Evolutionary conservation across 1,284 basidiomycete genomes (phyloP), one percentile per base, ranked within the genome.

Genomic region (Boletellus deceptivus): DNA sequence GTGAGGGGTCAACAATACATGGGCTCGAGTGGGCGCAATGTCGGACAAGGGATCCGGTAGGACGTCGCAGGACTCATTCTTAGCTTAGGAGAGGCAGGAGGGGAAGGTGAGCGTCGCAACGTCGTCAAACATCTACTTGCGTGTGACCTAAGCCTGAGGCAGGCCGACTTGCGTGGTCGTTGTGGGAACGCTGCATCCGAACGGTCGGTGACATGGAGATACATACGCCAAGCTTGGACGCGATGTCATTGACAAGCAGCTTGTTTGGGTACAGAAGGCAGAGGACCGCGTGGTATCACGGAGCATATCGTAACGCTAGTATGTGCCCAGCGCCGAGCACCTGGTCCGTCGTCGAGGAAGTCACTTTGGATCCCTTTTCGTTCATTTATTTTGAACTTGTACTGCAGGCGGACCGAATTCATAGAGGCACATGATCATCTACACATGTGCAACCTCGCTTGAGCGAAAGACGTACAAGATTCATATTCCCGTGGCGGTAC

Each of bases 281-380:
- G 10, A 11, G 27, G 27, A 2, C 10, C 7, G 27, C 27, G 10
- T 29, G 27, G 18, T 16, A 33, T 41, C 35, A 53, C 64, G 31
- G 54, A 74, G 75, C 64, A 72, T 69, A 3, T 72, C 72, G 51
- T 80, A 80, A 58, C 79, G 81, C 44, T 59, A 42, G 56, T 77
- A 81, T 2, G 70, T 69, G 38, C 33, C 44, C 8, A 31, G 47
- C 56, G 48, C 72, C 60, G 29, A 13, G 48, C 55, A 48, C 72
- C 59, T 24, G 79, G 60, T 5, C 79, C 79, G 37, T 80, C 78
- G 56, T 81, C 80, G 66, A 70, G 80, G 18, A 81, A 70, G 3
- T 74, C 75, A 17, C 71, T 57, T 0, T 72, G 60, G 56, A 29
- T 8, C 27, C 10, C 4, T 25, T 25, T 25, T 25, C 8, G 8